These are phyloP conservation scores for Dipsacomyces acuminosporus DNA, from an alignment of 371 early-diverging fungal genomes.

Conservation along the genomic window DNA sequence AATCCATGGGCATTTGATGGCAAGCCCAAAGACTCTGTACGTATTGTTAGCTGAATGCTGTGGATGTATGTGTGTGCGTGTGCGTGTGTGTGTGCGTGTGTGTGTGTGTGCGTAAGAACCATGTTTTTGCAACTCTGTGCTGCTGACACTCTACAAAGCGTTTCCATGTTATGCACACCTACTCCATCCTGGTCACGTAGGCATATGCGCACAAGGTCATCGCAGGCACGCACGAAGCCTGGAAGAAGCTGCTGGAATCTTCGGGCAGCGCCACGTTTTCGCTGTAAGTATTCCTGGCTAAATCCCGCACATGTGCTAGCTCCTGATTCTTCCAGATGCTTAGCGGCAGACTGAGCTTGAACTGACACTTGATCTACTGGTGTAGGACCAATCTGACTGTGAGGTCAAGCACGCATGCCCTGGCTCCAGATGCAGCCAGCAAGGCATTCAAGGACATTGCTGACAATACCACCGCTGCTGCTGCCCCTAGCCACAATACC, in stretches of 20 bases:
- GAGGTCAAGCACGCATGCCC: slow-evolving; percentile 15
- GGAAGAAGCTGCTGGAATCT: slow-evolving; percentile 66
- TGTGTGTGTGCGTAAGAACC: too few species aligned
- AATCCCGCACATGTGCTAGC: slow-evolving; percentile 8
- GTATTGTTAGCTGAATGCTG: neutral
- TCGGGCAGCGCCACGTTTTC: slow-evolving; percentile 5
- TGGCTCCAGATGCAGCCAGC: slow-evolving; percentile 10
- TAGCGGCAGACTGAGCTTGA: neutral
- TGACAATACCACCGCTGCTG: slow-evolving; percentile 1
- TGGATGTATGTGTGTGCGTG: neutral
- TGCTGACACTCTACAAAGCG: too few species aligned
- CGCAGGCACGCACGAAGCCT: slow-evolving; percentile 87
- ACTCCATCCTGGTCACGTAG: too few species aligned
- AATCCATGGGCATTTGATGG: slow-evolving; percentile 96
- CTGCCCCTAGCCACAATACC: neutral
- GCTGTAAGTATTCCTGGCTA: slow-evolving; percentile 19
- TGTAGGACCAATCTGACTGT: slow-evolving; percentile 30
- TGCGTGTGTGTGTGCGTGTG: too few species aligned
- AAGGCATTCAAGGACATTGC: slow-evolving; percentile 13
- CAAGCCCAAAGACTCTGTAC: slow-evolving; percentile 68
- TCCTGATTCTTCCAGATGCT: neutral
- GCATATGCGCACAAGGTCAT: slow-evolving; percentile 89
- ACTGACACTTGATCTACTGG: neutral
- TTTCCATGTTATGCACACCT: too few species aligned
- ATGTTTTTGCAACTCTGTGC: too few species aligned